Evolutionary conservation across 805 yeast species (phyloP), one percentile per base, ranked within the genome.

Genomic region (Lipomyces kockii): DNA sequence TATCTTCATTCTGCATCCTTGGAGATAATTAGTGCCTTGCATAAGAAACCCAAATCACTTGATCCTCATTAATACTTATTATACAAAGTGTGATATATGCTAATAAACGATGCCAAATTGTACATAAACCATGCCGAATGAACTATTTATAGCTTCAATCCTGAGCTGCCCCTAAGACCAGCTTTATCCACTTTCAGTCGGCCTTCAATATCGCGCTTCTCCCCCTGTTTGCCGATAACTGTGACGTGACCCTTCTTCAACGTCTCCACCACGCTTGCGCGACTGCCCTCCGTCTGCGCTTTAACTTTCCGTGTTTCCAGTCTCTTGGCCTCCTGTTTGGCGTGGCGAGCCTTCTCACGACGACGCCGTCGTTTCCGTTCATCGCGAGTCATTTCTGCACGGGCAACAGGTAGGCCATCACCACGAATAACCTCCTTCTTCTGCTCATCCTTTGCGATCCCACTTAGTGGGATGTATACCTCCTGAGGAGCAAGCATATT

Each of bases 401-500:
- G 89, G 12, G 96, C 85, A 80, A 90, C 86, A 2, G 92, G 88
- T 72, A 89, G 83, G 74, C 97, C 97, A 53, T 91, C 88, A 73
- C 87, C 87, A 8, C 77, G 77, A 72, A 91, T 81, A 67, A 85
- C 81, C 77, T 90, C 93, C 79, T 81, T 77, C 60, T 60, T 60
- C 17, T 65, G 55, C 7, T 82, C 77, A 27, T 74, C 69, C 43
- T 60, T 62, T 2, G 34, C 22, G n/a, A 52, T 29, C 14, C 72
- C 77, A 8, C 39, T 61, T 39, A 57, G 55, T 9, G 81, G 76
- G 76, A 83, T 86, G 79, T 89, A 95, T 8, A 95, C 83, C 79
- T 94, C 99, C 80, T 94, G 99, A 52, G 99, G 99, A 1, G 99
- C 99, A 74, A 95, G 83, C 60, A 90, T 85, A 14, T 88, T 81